phyloP scores from a whole-genome alignment of 495 filamentous ascomycete genomes.

The Xylaria curta region DNA sequence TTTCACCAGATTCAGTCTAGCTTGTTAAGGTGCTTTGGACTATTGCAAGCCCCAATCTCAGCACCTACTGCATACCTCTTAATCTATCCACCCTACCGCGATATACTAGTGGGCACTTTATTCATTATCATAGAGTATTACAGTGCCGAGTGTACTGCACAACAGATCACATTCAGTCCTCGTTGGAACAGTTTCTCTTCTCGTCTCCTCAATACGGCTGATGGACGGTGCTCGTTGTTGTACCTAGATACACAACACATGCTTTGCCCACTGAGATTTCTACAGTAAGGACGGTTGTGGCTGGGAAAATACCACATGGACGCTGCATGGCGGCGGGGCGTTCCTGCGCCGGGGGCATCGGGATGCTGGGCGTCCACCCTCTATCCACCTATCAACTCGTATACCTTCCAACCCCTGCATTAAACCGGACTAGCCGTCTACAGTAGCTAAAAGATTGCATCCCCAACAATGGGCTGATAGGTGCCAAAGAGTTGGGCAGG shows the following conservation, averaged over 20 bases:
- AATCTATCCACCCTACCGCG: not conserved
- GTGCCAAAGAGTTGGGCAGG: not conserved
- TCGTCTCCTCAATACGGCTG: not conserved
- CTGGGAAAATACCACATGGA: constrained; percentile 5
- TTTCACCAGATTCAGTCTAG: not conserved
- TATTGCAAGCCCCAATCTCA: not conserved
- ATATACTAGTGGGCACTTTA: not conserved
- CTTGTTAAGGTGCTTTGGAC: not conserved
- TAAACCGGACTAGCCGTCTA: not conserved
- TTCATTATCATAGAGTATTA: not conserved
- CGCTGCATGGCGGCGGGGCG: constrained; percentile 11
- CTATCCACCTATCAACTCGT: constrained; percentile 1
- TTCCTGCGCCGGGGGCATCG: constrained; percentile 10
- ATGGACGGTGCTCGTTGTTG: not conserved
- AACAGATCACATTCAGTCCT: not conserved
- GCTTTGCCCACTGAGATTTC: not conserved
- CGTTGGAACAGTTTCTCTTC: not conserved
- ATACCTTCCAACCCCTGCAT: not conserved
- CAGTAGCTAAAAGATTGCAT: not conserved
- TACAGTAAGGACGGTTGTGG: not conserved
- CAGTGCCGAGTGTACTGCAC: not conserved
- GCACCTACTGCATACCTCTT: not conserved
- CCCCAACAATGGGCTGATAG: not conserved
- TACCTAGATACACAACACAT: not conserved
- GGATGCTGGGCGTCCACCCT: not conserved